phyloP scores from a whole-genome alignment of 805 yeast genomes.

The Yarrowia porcina region DNA sequence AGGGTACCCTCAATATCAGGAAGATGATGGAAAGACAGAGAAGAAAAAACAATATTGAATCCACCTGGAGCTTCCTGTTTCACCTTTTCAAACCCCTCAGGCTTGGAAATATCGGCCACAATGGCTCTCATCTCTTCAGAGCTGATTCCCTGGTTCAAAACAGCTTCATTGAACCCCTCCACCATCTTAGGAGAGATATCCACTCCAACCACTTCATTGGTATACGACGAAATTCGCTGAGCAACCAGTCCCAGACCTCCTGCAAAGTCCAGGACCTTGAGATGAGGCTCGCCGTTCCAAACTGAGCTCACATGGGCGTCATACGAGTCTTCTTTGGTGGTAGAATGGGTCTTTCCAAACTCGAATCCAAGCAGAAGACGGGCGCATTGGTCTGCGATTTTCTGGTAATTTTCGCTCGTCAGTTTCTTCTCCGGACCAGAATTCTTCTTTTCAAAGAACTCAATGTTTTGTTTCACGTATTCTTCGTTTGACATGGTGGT shows the following conservation, averaged over 20 bases:
- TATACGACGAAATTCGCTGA: constrained; percentile 30
- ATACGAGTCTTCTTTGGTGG: neutral
- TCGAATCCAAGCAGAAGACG: constrained; percentile 14
- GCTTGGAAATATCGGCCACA: constrained; percentile 28
- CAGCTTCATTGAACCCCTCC: constrained; percentile 29
- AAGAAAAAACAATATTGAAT: constrained; percentile 33
- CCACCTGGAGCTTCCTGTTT: constrained; percentile 8
- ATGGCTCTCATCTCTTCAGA: constrained; percentile 30
- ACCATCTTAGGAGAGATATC: constrained; percentile 34
- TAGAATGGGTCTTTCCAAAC: neutral
- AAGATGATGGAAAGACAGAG: constrained; percentile 34
- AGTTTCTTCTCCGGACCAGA: constrained; percentile 6
- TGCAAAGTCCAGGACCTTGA: constrained; percentile 33
- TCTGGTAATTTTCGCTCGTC: constrained; percentile 13
- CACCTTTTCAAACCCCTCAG: constrained; percentile 1
- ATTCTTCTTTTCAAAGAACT: constrained; percentile 6
- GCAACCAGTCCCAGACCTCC: constrained; percentile 34
- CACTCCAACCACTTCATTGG: constrained; percentile 31
- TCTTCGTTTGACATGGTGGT: neutral
- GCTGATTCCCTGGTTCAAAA: constrained; percentile 30
- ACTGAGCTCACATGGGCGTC: neutral
- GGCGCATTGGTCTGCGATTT: constrained; percentile 25
- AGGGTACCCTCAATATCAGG: constrained; percentile 28
- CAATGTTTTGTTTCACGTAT: constrained; percentile 9
- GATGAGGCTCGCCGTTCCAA: constrained; percentile 5